Conservation (phyloP, 768 basidiomycete genomes). For the Pleurotus platypus region DNA sequence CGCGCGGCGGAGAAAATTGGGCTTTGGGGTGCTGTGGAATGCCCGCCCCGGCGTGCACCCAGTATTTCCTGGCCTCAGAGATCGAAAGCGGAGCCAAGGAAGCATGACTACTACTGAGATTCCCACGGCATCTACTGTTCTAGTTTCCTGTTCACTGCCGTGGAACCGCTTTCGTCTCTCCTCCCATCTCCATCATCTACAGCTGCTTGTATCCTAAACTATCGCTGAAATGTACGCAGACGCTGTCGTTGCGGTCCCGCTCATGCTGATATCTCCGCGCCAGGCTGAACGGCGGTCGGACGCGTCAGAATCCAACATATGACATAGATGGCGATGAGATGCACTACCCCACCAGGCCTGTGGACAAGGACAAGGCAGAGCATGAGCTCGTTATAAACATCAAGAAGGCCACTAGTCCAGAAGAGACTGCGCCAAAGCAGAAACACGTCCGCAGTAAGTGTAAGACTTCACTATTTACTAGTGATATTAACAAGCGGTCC, state of each 20-base stretch:
- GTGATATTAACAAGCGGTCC: slow-evolving; percentile 8
- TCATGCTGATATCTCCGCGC: not conserved
- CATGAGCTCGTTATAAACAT: slow-evolving; percentile 91
- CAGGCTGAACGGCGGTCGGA: slow-evolving; percentile 38
- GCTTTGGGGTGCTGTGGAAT: not conserved
- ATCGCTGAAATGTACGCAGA: slow-evolving; percentile 6
- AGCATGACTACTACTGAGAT: slow-evolving; percentile 5
- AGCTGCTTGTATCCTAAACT: not conserved
- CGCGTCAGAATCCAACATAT: slow-evolving; percentile 37
- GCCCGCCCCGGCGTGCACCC: not conserved
- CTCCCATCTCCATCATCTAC: not conserved
- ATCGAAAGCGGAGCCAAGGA: slow-evolving; percentile 3
- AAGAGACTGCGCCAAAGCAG: slow-evolving; percentile 97
- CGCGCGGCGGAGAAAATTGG: slow-evolving; percentile 8
- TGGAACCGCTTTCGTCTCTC: too few species aligned
- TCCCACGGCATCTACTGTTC: slow-evolving; percentile 9
- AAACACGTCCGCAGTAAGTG: slow-evolving; percentile 96
- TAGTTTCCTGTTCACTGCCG: not conserved
- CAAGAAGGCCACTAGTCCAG: slow-evolving; percentile 96
- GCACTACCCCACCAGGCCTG: slow-evolving; percentile 94
- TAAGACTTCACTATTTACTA: slow-evolving; percentile 3
- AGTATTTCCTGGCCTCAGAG: not conserved
- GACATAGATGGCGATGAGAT: slow-evolving; percentile 74
- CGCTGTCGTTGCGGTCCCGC: not conserved
- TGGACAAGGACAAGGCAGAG: slow-evolving; percentile 98